Conservation (phyloP, 2,329 filamentous ascomycete species). For the Cladophialophora psammophila region DNA sequence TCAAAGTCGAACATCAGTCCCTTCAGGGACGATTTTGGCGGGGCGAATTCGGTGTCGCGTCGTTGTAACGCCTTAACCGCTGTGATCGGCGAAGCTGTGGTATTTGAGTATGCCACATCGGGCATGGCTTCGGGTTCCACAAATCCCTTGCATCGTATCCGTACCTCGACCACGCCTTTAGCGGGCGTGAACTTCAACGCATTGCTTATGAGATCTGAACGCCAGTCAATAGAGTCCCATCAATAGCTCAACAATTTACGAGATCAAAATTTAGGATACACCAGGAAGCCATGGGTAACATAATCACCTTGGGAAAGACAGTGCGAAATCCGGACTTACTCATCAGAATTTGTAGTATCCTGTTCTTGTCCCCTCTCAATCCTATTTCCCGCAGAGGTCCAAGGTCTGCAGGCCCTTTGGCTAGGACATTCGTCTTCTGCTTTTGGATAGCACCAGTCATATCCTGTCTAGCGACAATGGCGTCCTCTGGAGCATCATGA, state of each 20-base stretch:
- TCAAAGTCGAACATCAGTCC: constrained; percentile 81
- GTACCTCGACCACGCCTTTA: constrained; percentile 75
- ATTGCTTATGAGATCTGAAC: constrained; percentile 76
- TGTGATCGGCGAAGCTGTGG: constrained; percentile 43
- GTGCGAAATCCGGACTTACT: constrained; percentile 14
- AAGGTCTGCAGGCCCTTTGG: constrained; percentile 68
- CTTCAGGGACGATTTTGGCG: constrained; percentile 66
- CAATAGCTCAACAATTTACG: neutral
- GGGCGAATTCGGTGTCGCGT: constrained; percentile 44
- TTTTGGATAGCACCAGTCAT: constrained; percentile 28
- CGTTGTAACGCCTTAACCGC: constrained; percentile 9
- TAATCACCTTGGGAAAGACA: neutral
- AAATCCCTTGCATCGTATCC: constrained; percentile 70
- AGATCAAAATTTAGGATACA: too few relatives aligned
- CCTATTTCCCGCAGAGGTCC: constrained; percentile 81
- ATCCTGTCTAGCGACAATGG: constrained; percentile 51
- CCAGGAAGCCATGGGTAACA: neutral
- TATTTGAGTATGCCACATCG: constrained; percentile 51
- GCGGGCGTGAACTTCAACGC: constrained; percentile 85
- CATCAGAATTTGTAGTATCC: constrained; percentile 80
- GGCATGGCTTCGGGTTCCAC: constrained; percentile 51
- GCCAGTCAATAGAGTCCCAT: neutral
- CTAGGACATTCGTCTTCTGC: constrained; percentile 51
- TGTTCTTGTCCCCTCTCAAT: constrained; percentile 85
- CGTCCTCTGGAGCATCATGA: constrained; percentile 44